Conservation (phyloP, 257 asterid species). For the Gynochthodes officinalis region DNA sequence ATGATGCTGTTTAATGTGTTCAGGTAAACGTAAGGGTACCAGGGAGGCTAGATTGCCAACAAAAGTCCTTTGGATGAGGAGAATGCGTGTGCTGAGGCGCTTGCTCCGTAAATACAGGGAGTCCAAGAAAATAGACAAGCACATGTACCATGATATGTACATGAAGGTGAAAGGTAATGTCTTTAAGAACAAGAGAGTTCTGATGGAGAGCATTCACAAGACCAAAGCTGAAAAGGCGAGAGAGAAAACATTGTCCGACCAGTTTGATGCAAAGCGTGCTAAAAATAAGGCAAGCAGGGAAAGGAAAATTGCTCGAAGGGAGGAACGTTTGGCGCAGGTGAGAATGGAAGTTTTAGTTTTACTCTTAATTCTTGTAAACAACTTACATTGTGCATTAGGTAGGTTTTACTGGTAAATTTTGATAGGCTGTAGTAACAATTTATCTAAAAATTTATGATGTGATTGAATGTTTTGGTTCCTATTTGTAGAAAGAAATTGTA, state of each 20-base stretch:
- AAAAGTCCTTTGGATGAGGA: slow-evolving; percentile 63
- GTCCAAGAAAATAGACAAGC: slow-evolving; percentile 60
- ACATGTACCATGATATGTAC: slow-evolving; percentile 72
- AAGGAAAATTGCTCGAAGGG: slow-evolving; percentile 30
- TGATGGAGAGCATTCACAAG: slow-evolving; percentile 72
- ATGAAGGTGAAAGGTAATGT: slow-evolving; percentile 73
- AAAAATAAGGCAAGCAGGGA: slow-evolving; percentile 41
- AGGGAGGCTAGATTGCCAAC: slow-evolving; percentile 74
- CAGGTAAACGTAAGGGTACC: slow-evolving; percentile 75
- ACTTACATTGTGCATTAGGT: not conserved
- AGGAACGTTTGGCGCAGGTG: slow-evolving; percentile 35
- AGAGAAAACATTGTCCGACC: slow-evolving; percentile 68
- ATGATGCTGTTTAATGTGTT: not conserved
- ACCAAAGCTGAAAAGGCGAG: slow-evolving; percentile 72
- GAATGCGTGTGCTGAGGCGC: slow-evolving; percentile 61
- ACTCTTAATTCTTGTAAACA: not conserved
- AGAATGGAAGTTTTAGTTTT: not conserved
- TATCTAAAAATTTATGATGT: not conserved
- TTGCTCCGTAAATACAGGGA: slow-evolving; percentile 63
- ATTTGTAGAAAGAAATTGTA: too few relatives aligned
- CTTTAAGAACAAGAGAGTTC: slow-evolving; percentile 64
- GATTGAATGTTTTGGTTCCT: not conserved
- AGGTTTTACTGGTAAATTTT: not conserved
- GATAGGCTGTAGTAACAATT: not conserved
- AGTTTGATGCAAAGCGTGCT: slow-evolving; percentile 56